Base-by-base conservation (phyloP, 495 filamentous ascomycete genomes). In the Talaromyces ruber region DNA sequence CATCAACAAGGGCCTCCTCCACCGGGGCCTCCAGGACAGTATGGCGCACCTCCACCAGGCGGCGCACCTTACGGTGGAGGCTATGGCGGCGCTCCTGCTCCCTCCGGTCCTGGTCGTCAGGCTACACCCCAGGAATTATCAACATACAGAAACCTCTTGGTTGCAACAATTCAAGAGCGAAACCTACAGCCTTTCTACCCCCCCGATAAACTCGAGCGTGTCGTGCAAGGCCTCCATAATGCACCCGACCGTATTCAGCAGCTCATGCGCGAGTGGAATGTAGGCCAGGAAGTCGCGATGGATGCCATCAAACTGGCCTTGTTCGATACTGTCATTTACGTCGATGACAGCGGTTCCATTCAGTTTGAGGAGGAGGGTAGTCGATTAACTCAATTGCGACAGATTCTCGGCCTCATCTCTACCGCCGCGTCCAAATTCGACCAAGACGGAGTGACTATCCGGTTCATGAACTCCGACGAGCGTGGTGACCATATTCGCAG, bases 321-420 rank as follows among this genome's bases (percentile, higher is more conserved):
- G 56, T 90, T 82, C 66, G 87, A 90, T 63, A 79, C 88, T 34
- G 72, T 88, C 54, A 74, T 90, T 28, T 88, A 86, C 65, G 85
- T 90, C 57, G 87, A 90, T 67, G 87, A 90, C 70, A 87, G 84
- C 69, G 87, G 88, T 12, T 89, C 87, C 25, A 90, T 90, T 71
- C 73, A 80, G 51, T 88, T 89, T 58, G 81, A 86, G 63, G 84
- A 86, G 64, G 78, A 80, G 61, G 86, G 86, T n/a, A 73, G 83
- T 50, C 81, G 88, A 57, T 87, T 87, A 72, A 77, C 83, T 21
- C 87, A 90, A 62, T 71, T 90, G 53, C 79, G 79, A 64, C 74
- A 86, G 54, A 88, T 89, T 60, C 72, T 90, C 26, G 74, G 78
- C 7, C 79, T 81, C 11, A 84, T 88, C 24, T 83, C 86, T 11